Percentiles rank a stretch among this genome's conserved stretches.
phyloP scores from a whole-genome alignment of 176 grass and related monocot species.

The Triticum urartu region DNA sequence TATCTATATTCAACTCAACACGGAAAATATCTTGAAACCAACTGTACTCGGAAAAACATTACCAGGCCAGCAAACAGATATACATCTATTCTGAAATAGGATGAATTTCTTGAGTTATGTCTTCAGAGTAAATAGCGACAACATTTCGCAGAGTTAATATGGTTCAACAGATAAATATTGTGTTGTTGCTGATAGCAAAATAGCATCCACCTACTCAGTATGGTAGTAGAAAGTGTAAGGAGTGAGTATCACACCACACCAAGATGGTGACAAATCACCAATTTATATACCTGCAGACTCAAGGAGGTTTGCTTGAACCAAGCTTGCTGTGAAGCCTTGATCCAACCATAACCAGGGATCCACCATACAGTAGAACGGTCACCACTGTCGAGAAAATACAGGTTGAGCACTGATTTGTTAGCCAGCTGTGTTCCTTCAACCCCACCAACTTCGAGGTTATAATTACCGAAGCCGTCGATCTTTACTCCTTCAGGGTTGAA shows the following conservation, averaged over 20 bases:
- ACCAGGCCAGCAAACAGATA: background rate
- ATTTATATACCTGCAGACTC: constrained; percentile 58
- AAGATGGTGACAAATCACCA: background rate
- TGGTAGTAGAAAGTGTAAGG: background rate
- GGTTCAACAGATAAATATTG: background rate
- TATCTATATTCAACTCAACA: background rate
- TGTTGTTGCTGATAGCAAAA: background rate
- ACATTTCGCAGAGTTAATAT: background rate
- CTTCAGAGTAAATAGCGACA: background rate
- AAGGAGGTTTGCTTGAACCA: constrained; percentile 85
- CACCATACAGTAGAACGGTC: constrained; percentile 75
- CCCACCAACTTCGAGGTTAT: constrained; percentile 71
- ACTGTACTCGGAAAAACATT: background rate
- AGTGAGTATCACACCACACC: background rate
- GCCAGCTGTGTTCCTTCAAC: constrained; percentile 52
- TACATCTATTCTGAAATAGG: background rate
- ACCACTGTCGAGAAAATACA: constrained; percentile 94
- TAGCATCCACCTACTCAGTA: background rate
- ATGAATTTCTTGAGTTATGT: background rate
- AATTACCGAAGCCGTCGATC: constrained; percentile 90
- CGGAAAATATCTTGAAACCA: background rate
- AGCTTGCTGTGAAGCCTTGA: constrained; percentile 87
- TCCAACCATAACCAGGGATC: constrained; percentile 80
- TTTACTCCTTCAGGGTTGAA: constrained; percentile 66
- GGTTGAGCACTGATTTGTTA: constrained; percentile 91